Conservation (phyloP, 345 rosid genomes). For the Hevea brasiliensis region DNA sequence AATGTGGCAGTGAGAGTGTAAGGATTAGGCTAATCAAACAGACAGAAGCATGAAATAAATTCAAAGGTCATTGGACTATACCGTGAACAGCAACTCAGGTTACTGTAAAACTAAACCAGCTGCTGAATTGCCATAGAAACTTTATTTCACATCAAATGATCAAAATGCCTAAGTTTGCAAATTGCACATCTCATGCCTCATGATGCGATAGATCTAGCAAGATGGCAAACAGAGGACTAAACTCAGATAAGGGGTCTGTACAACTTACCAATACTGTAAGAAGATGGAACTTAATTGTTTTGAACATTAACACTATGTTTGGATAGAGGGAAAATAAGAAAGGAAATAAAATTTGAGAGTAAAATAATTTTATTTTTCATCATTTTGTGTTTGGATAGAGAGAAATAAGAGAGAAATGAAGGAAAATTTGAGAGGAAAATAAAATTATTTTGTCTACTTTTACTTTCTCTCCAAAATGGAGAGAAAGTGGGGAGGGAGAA, state of each 20-base stretch:
- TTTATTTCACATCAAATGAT: background rate
- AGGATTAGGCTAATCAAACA: background rate
- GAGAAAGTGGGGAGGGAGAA: too few species aligned
- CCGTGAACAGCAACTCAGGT: background rate
- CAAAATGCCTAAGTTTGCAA: background rate
- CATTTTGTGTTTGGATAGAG: too few species aligned
- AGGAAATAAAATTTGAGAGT: too few species aligned
- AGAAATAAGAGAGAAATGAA: too few species aligned
- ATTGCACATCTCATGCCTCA: background rate
- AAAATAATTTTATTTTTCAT: too few species aligned
- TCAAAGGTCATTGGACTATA: background rate
- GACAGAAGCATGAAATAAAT: background rate
- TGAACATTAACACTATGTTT: too few species aligned
- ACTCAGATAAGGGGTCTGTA: background rate
- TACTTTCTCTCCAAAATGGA: too few species aligned
- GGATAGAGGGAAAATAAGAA: too few species aligned
- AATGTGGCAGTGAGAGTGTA: background rate
- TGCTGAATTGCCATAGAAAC: background rate
- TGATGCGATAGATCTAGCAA: background rate
- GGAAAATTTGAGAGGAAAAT: too few species aligned
- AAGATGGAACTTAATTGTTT: conserved; percentile 14
- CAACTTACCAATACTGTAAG: conserved; percentile 11
- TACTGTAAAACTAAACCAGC: background rate
- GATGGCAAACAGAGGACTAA: background rate
- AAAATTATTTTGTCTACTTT: too few species aligned